These are phyloP conservation scores for Lunularia cruciata DNA, from an alignment of 225 moss, liverwort and hornwort genomes.

Conservation along the genomic window DNA sequence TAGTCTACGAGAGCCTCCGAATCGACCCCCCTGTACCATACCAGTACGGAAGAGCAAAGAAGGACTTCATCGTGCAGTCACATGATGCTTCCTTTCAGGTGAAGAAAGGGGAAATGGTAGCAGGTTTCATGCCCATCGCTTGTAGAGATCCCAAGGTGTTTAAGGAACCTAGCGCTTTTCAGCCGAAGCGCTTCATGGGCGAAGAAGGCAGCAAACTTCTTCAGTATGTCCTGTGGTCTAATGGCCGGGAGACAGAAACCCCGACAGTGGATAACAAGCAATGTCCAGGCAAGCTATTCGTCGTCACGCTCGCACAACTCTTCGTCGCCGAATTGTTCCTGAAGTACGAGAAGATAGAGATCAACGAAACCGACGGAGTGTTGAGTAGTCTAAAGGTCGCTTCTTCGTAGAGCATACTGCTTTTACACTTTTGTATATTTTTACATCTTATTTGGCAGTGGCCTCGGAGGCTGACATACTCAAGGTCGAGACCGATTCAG, in stretches of 20 bases:
- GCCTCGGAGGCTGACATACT: too few species aligned
- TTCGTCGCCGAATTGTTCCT: constrained; percentile 52
- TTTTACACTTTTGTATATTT: background rate
- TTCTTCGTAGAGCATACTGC: background rate
- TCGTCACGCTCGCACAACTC: constrained; percentile 41
- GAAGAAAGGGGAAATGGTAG: constrained; percentile 66
- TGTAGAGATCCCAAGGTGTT: constrained; percentile 62
- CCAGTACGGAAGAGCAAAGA: constrained; percentile 52
- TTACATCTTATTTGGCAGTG: too few species aligned
- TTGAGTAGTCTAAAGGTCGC: constrained; percentile 14
- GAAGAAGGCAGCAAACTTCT: constrained; percentile 62
- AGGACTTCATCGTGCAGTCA: constrained; percentile 46
- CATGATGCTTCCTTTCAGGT: constrained; percentile 48
- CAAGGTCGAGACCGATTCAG: too few species aligned
- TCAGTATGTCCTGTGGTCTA: constrained; percentile 66
- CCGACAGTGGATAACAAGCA: constrained; percentile 49
- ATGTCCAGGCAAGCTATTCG: constrained; percentile 66
- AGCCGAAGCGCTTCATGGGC: constrained; percentile 61
- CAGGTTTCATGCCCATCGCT: constrained; percentile 51
- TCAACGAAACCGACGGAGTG: background rate
- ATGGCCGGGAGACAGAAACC: constrained; percentile 60
- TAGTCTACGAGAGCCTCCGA: constrained; percentile 52
- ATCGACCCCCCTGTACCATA: constrained; percentile 47
- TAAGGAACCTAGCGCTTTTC: constrained; percentile 35
- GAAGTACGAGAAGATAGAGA: constrained; percentile 39